These are phyloP conservation scores for Bromus sterilis DNA, from an alignment of 176 grass and related monocot species.

Conservation along the genomic window DNA sequence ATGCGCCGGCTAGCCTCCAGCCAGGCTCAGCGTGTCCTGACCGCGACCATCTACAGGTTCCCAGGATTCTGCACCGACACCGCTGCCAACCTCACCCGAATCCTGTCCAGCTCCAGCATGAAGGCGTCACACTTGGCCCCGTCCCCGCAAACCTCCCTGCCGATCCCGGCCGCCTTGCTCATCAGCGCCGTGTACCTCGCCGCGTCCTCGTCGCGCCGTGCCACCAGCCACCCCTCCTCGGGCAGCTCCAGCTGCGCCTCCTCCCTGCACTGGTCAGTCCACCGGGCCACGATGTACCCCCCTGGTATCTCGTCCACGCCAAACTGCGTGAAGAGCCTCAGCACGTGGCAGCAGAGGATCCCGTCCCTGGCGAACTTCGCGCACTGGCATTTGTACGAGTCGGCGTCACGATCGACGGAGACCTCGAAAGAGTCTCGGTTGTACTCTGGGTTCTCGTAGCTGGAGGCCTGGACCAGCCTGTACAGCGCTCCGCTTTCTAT, in stretches of 20 bases:
- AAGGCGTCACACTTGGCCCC: background rate
- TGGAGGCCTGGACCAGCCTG: background rate
- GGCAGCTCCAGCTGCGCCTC: background rate
- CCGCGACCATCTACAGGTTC: too few species aligned
- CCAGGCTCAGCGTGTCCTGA: too few species aligned
- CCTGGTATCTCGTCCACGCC: background rate
- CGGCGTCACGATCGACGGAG: background rate
- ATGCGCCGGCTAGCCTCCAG: too few species aligned
- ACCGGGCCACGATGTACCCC: slow-evolving; percentile 3
- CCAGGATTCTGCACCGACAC: background rate
- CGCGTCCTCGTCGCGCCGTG: background rate
- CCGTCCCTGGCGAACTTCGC: slow-evolving; percentile 8
- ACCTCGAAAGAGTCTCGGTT: background rate
- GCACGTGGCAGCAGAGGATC: slow-evolving; percentile 11
- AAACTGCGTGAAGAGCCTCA: slow-evolving; percentile 15
- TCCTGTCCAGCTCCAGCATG: slow-evolving; percentile 12
- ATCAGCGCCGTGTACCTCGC: slow-evolving; percentile 1
- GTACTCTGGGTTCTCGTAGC: background rate
- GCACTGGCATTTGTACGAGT: background rate
- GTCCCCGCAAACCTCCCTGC: background rate
- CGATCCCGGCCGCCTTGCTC: background rate
- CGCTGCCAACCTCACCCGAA: background rate
- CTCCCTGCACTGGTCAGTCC: background rate
- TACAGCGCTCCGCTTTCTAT: background rate
- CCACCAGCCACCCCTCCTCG: background rate